Conservation (phyloP, 2,329 filamentous ascomycete species). For the Fusarium penzigii region DNA sequence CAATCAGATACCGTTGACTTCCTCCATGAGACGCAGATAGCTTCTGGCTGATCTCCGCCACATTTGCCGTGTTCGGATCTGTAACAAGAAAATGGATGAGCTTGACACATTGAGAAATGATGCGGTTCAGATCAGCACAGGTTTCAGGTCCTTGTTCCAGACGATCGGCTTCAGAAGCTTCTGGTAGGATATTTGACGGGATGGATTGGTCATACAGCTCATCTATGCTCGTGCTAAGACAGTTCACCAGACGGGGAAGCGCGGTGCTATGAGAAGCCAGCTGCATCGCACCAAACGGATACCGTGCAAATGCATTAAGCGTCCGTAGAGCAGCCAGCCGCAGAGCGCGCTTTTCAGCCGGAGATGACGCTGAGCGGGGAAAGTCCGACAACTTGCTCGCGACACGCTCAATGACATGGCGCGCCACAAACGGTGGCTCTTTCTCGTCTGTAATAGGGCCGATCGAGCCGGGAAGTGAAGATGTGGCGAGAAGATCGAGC, state of each 20-base stretch:
- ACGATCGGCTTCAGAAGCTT: conserved; percentile 11
- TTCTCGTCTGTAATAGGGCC: conserved; percentile 60
- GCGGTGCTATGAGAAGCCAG: conserved; percentile 69
- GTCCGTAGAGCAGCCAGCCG: conserved; percentile 52
- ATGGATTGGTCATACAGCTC: conserved; percentile 65
- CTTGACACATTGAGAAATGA: conserved; percentile 50
- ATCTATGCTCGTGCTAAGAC: conserved; percentile 66
- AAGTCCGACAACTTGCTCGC: conserved; percentile 62
- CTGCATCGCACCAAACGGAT: conserved; percentile 62
- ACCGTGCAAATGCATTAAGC: conserved; percentile 60
- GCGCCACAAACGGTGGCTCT: conserved; percentile 45
- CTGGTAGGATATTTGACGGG: conserved; percentile 40
- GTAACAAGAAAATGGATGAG: conserved; percentile 56
- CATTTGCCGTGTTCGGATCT: conserved; percentile 44
- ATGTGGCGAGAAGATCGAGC: conserved; percentile 67
- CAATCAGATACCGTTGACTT: conserved; percentile 79
- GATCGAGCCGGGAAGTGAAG: conserved; percentile 62
- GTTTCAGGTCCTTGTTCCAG: conserved; percentile 14
- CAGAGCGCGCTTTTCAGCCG: conserved; percentile 43
- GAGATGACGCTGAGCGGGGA: conserved; percentile 41
- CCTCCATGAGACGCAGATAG: conserved; percentile 69
- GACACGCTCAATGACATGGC: conserved; percentile 60
- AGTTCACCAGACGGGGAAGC: conserved; percentile 73
- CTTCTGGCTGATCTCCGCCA: conserved; percentile 68
- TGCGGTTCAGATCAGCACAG: conserved; percentile 39